Evolutionary conservation across 768 basidiomycete genomes (phyloP).

Genomic region (Naematelia encephala): DNA sequence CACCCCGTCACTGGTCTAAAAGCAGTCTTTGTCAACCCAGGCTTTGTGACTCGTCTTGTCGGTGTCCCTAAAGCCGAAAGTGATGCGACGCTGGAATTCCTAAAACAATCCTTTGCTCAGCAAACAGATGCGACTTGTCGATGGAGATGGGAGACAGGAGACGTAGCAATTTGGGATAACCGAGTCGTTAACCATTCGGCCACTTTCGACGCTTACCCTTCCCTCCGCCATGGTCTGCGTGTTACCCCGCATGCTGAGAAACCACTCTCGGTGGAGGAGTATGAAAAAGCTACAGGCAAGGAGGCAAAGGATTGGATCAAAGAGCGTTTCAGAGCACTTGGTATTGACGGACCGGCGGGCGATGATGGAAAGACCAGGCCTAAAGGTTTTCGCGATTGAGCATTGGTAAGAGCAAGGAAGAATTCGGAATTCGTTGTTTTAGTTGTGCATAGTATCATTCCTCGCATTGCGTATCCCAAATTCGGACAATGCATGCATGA

Average conservation of each 20-base stretch:
- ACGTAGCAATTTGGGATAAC: conserved; percentile 84
- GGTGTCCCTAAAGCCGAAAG: conserved; percentile 78
- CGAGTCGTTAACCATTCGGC: conserved; percentile 72
- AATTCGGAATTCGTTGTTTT: too few species aligned
- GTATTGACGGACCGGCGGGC: conserved; percentile 45
- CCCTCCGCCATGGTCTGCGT: conserved; percentile 69
- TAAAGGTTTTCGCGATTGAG: conserved; percentile 47
- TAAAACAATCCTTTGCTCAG: conserved; percentile 65
- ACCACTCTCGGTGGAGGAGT: conserved; percentile 71
- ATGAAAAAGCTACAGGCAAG: conserved; percentile 61
- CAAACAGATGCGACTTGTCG: conserved; percentile 40
- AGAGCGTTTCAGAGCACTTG: conserved; percentile 69
- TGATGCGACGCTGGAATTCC: conserved; percentile 66
- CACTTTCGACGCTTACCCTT: conserved; percentile 69
- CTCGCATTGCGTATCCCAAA: too few species aligned
- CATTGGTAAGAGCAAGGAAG: too few species aligned
- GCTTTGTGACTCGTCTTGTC: conserved; percentile 75
- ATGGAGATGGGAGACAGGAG: conserved; percentile 64
- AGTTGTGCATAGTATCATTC: background rate
- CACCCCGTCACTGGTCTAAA: conserved; percentile 83
- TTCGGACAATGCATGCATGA: too few species aligned
- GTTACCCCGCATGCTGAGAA: conserved; percentile 77
- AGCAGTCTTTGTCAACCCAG: conserved; percentile 76
- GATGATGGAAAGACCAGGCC: conserved; percentile 42
- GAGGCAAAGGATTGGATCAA: conserved; percentile 68